Evolutionary conservation across 2,329 filamentous ascomycete genomes (phyloP).

Genomic region (Aspergillus arachidicola): DNA sequence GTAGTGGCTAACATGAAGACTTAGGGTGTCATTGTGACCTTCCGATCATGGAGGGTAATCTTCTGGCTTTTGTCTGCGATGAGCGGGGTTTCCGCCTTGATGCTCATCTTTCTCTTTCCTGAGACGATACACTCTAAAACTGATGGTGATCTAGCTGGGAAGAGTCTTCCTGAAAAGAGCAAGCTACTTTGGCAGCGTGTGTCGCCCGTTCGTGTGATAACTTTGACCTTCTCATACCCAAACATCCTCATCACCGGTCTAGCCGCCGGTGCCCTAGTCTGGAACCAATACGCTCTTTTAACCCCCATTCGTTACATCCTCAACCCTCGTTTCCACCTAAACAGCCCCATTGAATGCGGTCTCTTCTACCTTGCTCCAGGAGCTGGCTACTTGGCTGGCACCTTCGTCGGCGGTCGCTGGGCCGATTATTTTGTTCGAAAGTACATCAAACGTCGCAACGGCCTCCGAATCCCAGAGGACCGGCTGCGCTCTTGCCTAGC

Average conservation of each 20-base stretch:
- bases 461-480: conserved; percentile 68
- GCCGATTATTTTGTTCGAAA: conserved; percentile 68
- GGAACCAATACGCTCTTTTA: conserved; percentile 73
- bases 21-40: conserved; percentile 75
- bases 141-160: conserved; percentile 62
- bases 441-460: conserved; percentile 61
- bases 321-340: conserved; percentile 72
- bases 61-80: conserved; percentile 77
- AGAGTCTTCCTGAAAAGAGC: conserved; percentile 53
- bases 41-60: conserved; percentile 70
- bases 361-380: conserved; percentile 77
- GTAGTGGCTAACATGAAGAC: conserved; percentile 33
- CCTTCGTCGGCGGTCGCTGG: conserved; percentile 71
- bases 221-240: conserved; percentile 67
- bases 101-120: conserved; percentile 68
- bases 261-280: conserved; percentile 66
- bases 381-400: conserved; percentile 68
- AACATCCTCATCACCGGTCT: conserved; percentile 67
- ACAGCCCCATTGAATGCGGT: conserved; percentile 66
- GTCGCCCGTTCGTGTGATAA: conserved; percentile 64
- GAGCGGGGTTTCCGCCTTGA: conserved; percentile 60
- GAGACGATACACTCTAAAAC: conserved; percentile 72
- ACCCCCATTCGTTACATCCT: conserved; percentile 73
- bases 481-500: conserved; percentile 62
- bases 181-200: conserved; percentile 63